Evolutionary conservation across 768 basidiomycete species (phyloP), one percentile per base, ranked within the genome.

Genomic region (Amyloporia xantha): DNA sequence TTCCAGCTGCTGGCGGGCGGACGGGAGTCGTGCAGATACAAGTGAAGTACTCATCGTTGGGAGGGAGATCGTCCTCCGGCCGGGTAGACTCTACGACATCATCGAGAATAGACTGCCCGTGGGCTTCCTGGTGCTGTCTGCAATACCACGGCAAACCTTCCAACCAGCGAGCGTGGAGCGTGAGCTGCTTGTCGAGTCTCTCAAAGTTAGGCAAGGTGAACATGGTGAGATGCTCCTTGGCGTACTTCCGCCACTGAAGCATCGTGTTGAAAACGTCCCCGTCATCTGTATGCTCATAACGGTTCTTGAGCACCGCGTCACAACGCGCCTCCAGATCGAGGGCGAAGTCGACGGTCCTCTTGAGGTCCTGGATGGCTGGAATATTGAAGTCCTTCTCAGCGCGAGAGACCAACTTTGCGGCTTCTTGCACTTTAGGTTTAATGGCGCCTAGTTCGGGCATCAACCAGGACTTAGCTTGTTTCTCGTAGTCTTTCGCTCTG

Each of bases 21-120:
- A 92, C 89, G 7, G 90, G 79, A 10, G 67, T 63, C 30, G 73
- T 81, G 62, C 90, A 92, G 50, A 91, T 91, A 62, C 90, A 91
- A 1, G 89, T 91, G 60, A 86, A 80, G 65, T 80, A 91, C 67
- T 90, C 86, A 61, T 91, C 86, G 4, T 69, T 72, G 0, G 88
- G 87, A 2, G 89, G 87, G 3, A 78, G 67, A 56, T 92, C 89
- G 42, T 91, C 90, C 44, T 88, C 85, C 3, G 82, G 78, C 24
- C 79, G 76, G 9, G 89, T 90, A 50, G 75, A 78, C 39, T 81
- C 82, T 20, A 89, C 58, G 24, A 92, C 86, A 58, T 92, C 90
- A 19, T 85, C 77, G 19, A 86, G 71, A 48, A 91, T 75, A 7
- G 66, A 65, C 59, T 81, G 74, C 13, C 79, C 78, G 56, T 91